Evolutionary conservation across 2,329 filamentous ascomycete species (phyloP).

Genomic region (Phialophora expanda): DNA sequence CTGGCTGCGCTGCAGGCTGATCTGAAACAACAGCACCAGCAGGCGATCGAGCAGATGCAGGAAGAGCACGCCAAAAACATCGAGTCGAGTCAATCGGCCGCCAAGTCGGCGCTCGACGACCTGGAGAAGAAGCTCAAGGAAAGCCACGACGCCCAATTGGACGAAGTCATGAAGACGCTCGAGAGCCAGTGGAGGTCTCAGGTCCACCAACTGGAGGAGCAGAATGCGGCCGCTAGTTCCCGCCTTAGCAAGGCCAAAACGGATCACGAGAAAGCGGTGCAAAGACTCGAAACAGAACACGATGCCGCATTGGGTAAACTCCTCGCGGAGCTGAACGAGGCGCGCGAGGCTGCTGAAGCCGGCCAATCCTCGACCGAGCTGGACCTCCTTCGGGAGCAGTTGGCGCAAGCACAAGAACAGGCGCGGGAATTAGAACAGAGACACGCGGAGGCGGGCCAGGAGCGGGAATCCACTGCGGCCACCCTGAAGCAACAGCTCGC

Average conservation of each 20-base stretch:
- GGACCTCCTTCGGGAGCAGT: constrained; percentile 28
- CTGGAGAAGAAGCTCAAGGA: constrained; percentile 32
- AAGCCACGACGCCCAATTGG: constrained; percentile 32
- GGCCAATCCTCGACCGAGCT: constrained; percentile 26
- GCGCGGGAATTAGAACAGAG: constrained; percentile 18
- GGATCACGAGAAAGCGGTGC: constrained; percentile 27
- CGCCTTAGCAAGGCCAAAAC: constrained; percentile 24
- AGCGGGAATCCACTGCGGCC: constrained; percentile 32
- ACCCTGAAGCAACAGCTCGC: constrained; percentile 28
- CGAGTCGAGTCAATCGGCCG: constrained; percentile 29
- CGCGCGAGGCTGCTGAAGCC: constrained; percentile 18
- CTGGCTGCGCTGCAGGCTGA: constrained; percentile 21
- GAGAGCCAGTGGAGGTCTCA: constrained; percentile 37
- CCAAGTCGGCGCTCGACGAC: constrained; percentile 29
- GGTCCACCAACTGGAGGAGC: constrained; percentile 32
- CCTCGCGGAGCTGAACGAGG: constrained; percentile 24
- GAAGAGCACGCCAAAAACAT: constrained; percentile 35
- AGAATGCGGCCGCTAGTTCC: constrained; percentile 28
- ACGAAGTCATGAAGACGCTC: constrained; percentile 37
- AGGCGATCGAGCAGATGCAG: constrained; percentile 29
- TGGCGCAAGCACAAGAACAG: constrained; percentile 27
- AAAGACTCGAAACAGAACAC: constrained; percentile 24
- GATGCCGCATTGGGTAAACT: constrained; percentile 23
- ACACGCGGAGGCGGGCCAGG: constrained; percentile 20
- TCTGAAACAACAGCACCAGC: constrained; percentile 29